phyloP scores from a whole-genome alignment of 257 asterid genomes.

The Nicotiana tabacum region DNA sequence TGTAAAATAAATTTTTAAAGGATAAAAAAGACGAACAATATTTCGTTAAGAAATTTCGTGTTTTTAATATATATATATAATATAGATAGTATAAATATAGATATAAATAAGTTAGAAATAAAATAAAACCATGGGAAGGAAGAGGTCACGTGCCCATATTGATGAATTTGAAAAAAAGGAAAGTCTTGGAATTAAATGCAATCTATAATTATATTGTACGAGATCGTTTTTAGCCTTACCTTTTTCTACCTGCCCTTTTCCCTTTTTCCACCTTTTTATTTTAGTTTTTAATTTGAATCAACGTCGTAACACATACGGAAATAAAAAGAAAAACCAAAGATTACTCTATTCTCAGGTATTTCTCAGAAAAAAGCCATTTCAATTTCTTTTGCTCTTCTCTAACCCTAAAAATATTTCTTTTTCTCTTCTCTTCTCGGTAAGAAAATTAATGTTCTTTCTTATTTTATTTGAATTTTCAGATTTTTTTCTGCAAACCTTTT shows the following conservation, averaged over 20 bases:
- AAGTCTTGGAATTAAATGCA: neutral
- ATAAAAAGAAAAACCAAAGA: neutral
- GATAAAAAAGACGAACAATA: no score
- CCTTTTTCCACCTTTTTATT: neutral
- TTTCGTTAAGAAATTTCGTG: no score
- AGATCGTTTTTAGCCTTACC: neutral
- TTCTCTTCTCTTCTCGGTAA: neutral
- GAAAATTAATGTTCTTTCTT: neutral
- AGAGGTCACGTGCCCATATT: neutral
- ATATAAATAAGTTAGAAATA: no score
- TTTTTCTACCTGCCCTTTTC: neutral
- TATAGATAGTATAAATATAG: no score
- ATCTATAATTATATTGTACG: neutral
- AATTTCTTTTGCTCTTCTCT: neutral
- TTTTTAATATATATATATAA: no score
- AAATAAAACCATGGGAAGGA: neutral
- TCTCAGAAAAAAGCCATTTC: neutral
- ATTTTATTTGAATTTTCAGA: neutral
- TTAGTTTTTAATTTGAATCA: neutral
- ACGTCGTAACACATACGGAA: neutral
- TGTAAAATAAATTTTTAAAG: no score
- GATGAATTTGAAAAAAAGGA: neutral
- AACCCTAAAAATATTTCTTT: slow-evolving; percentile 1
- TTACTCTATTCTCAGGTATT: neutral
- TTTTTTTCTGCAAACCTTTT: neutral